phyloP scores from a whole-genome alignment of 1,284 basidiomycete genomes.

The Ganoderma sinense region DNA sequence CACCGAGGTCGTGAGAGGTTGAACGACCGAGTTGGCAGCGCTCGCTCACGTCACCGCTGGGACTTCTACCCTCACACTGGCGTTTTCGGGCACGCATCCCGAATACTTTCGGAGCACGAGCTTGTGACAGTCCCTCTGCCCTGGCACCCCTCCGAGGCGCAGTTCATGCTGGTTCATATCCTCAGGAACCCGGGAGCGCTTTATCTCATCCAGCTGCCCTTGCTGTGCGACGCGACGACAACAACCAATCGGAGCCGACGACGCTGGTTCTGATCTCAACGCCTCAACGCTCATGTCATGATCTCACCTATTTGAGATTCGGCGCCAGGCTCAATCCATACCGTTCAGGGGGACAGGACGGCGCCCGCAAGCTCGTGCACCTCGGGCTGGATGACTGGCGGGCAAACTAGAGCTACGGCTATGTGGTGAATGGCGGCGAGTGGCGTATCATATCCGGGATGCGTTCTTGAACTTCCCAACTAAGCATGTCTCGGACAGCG shows the following conservation, averaged over 20 bases:
- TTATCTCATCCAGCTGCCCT: neutral
- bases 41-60: neutral
- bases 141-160: no score
- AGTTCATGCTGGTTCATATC: no score
- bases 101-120: neutral
- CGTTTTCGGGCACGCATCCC: neutral
- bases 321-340: neutral
- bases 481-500: neutral
- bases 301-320: neutral
- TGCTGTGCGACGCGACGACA: neutral
- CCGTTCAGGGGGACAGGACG: neutral
- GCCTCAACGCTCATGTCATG: neutral
- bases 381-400: neutral
- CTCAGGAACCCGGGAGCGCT: neutral
- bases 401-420: neutral
- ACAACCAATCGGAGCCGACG: slow-evolving; percentile 1
- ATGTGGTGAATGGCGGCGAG: neutral
- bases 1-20: neutral
- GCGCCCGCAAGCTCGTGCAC: neutral
- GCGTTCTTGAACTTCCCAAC: neutral
- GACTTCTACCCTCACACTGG: neutral
- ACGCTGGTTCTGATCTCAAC: neutral
- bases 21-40: neutral
- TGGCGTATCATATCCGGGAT: neutral
- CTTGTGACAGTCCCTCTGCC: no score